These are phyloP conservation scores for Paecilomyces variotii DNA, from an alignment of 2,329 filamentous ascomycete species.

Conservation along the genomic window DNA sequence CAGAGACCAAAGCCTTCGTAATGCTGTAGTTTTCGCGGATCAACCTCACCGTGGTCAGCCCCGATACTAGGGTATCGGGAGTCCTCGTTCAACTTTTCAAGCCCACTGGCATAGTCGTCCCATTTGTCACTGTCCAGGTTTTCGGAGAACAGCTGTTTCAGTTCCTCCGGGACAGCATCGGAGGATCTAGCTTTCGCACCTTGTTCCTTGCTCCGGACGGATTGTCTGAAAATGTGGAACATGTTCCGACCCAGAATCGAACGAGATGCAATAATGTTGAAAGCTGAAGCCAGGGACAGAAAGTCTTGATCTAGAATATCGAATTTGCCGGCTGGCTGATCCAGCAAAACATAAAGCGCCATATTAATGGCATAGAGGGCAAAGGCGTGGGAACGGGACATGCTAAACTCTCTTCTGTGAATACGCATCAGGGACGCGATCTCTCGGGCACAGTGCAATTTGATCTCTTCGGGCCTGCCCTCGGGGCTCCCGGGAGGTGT, in stretches of 20 bases:
- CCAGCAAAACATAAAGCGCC: conserved; percentile 27
- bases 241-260: conserved; percentile 25
- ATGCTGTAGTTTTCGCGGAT: conserved; percentile 13
- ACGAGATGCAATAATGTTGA: conserved; percentile 24
- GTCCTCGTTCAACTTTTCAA: not conserved
- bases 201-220: conserved; percentile 22
- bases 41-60: conserved; percentile 1
- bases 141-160: conserved; percentile 26
- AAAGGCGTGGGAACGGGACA: conserved; percentile 28
- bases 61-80: not conserved
- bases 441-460: conserved; percentile 20
- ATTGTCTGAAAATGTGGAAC: conserved; percentile 29
- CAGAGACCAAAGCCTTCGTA: conserved; percentile 21
- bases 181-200: conserved; percentile 10
- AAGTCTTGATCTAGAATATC: conserved; percentile 28
- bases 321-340: conserved; percentile 14
- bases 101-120: conserved; percentile 19
- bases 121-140: conserved; percentile 12
- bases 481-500: conserved; percentile 14
- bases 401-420: conserved; percentile 25
- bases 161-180: conserved; percentile 19
- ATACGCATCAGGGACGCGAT: conserved; percentile 23
- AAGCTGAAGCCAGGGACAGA: conserved; percentile 24
- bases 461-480: conserved; percentile 8
- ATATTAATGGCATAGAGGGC: conserved; percentile 32